Percentiles rank a stretch among this genome's conserved stretches.
Evolutionary conservation across 345 rosid genomes (phyloP).

Genomic region (Gossypium turneri): DNA sequence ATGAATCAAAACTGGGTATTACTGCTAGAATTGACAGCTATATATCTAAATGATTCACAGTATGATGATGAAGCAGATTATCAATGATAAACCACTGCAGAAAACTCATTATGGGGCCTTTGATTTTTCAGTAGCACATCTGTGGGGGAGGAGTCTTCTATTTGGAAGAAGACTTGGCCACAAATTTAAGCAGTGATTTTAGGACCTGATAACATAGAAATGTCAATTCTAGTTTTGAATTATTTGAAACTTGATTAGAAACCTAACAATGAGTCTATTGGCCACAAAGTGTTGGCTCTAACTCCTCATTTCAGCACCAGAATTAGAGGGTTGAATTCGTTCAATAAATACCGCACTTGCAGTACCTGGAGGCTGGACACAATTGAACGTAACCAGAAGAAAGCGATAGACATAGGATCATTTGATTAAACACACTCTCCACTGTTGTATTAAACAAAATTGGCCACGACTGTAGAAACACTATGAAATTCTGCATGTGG

Average conservation of each 20-base stretch:
- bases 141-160: background rate
- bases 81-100: background rate
- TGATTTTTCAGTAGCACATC: background rate
- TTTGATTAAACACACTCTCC: background rate
- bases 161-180: background rate
- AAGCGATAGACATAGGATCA: background rate
- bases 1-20: background rate
- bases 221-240: background rate
- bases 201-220: background rate
- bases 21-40: background rate
- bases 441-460: background rate
- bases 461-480: background rate
- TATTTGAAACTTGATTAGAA: background rate
- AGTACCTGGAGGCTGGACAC: background rate
- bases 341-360: background rate
- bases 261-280: background rate
- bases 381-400: background rate
- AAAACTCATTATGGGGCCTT: background rate
- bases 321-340: background rate
- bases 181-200: background rate
- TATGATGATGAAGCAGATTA: background rate
- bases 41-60: background rate
- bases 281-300: background rate
- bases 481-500: background rate
- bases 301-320: background rate